Conservation (phyloP, 176 grass and related monocot genomes). For the Oryza australiensis region DNA sequence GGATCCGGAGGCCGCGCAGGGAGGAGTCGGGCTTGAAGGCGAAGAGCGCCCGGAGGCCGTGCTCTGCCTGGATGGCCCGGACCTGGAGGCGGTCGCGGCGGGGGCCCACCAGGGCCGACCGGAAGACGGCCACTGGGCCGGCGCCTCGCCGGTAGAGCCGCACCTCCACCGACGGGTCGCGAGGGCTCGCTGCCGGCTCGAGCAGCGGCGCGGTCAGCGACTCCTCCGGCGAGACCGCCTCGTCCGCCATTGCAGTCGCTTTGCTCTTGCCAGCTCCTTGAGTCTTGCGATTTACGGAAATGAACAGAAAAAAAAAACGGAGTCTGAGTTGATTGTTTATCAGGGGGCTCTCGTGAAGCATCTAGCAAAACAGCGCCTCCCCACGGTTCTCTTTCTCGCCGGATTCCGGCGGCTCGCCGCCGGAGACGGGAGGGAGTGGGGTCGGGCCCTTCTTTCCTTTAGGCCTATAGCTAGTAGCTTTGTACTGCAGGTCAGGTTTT, state of each 20-base stretch:
- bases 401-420: too few species aligned
- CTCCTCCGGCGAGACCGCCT: neutral
- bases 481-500: too few species aligned
- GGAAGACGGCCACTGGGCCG: conserved; percentile 58
- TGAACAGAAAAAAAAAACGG: too few species aligned
- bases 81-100: conserved; percentile 60
- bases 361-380: too few species aligned
- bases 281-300: too few species aligned
- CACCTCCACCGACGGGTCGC: conserved; percentile 58
- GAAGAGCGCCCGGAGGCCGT: conserved; percentile 58
- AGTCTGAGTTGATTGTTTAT: too few species aligned
- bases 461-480: too few species aligned
- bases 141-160: conserved; percentile 56
- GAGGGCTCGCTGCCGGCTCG: neutral
- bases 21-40: conserved; percentile 47
- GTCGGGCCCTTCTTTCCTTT: too few species aligned
- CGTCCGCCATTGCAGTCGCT: conserved; percentile 3
- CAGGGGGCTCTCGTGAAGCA: too few species aligned
- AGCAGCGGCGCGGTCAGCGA: conserved; percentile 37
- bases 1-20: conserved; percentile 59
- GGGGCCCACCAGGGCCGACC: conserved; percentile 46
- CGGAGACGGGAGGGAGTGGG: too few species aligned
- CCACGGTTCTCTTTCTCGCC: too few species aligned
- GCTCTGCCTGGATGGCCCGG: conserved; percentile 47
- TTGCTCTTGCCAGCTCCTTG: too few species aligned